A percentile compares a stretch with the other conserved stretches of the same genome.
These are phyloP conservation scores for Gossypium herbaceum DNA, from an alignment of 345 rosid genomes.

Conservation along the genomic window DNA sequence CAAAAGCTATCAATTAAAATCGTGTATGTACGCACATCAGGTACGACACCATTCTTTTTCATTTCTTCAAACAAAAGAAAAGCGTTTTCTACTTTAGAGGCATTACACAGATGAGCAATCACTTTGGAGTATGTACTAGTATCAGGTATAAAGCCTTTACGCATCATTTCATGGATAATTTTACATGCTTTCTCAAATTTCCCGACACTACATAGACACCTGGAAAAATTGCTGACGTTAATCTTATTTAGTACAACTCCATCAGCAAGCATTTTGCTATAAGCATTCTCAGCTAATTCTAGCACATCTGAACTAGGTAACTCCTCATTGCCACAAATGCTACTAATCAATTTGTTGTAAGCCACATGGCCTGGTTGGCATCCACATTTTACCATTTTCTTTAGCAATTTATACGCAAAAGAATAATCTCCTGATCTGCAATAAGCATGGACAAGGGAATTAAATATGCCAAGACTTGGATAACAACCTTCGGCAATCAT, in stretches of 20 bases:
- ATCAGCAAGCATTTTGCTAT: constrained; percentile 69
- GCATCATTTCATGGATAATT: constrained; percentile 73
- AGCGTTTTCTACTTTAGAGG: constrained; percentile 71
- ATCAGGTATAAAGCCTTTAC: constrained; percentile 85
- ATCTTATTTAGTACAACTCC: constrained; percentile 76
- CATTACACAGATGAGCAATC: constrained; percentile 61
- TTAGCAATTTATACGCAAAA: constrained; percentile 78
- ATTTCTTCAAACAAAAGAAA: constrained; percentile 80
- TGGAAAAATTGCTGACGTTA: constrained; percentile 61
- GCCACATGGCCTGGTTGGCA: constrained; percentile 75
- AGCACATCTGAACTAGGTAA: constrained; percentile 47
- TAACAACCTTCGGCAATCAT: constrained; percentile 95
- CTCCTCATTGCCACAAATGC: constrained; percentile 66
- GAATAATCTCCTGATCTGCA: constrained; percentile 69
- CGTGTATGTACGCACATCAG: constrained; percentile 86
- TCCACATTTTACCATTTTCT: constrained; percentile 67
- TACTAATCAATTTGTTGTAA: constrained; percentile 86
- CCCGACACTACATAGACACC: constrained; percentile 71
- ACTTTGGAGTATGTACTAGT: constrained; percentile 75
- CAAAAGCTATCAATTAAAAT: constrained; percentile 80
- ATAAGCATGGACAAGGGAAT: constrained; percentile 82
- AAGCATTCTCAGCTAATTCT: constrained; percentile 74
- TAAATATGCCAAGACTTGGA: constrained; percentile 73
- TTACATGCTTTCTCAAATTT: constrained; percentile 76
- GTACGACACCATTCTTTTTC: constrained; percentile 59